These are phyloP conservation scores for Citrus mangshanensis DNA, from an alignment of 345 rosid species.

Conservation along the genomic window DNA sequence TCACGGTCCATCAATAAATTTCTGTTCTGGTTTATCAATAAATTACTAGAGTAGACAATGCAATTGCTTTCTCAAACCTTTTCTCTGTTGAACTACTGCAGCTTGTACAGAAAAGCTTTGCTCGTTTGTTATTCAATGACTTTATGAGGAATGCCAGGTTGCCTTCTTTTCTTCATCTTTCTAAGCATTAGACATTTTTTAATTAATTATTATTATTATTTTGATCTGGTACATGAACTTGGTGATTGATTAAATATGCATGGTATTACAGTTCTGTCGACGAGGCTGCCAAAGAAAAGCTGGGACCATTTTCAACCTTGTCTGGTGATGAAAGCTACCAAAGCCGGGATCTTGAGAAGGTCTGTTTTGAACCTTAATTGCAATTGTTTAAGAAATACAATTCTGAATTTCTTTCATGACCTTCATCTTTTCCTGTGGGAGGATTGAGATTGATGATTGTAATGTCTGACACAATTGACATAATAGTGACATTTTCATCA, in stretches of 20 bases:
- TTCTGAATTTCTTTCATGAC: background rate
- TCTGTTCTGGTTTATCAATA: background rate
- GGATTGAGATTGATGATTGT: background rate
- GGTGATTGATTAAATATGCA: conserved; percentile 9
- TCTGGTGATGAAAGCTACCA: conserved; percentile 89
- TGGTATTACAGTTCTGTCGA: conserved; percentile 61
- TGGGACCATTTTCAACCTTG: conserved; percentile 72
- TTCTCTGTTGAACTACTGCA: conserved; percentile 36
- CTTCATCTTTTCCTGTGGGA: background rate
- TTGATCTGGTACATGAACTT: background rate
- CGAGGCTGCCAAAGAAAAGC: conserved; percentile 72
- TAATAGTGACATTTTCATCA: background rate
- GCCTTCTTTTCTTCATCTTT: conserved; percentile 17
- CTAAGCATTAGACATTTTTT: background rate
- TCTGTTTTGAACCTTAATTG: conserved; percentile 11
- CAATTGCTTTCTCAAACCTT: background rate
- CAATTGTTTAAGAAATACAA: background rate
- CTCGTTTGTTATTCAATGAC: conserved; percentile 85
- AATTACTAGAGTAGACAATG: background rate
- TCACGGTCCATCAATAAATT: background rate
- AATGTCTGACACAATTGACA: background rate
- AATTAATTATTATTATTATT: background rate
- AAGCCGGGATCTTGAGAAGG: conserved; percentile 98
- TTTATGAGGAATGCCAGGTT: conserved; percentile 82
- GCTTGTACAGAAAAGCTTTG: conserved; percentile 99